Evolutionary conservation across 352 stramenopile species (phyloP), one percentile per base, ranked within the genome.

Genomic region (Phytophthora chlamydospora): DNA sequence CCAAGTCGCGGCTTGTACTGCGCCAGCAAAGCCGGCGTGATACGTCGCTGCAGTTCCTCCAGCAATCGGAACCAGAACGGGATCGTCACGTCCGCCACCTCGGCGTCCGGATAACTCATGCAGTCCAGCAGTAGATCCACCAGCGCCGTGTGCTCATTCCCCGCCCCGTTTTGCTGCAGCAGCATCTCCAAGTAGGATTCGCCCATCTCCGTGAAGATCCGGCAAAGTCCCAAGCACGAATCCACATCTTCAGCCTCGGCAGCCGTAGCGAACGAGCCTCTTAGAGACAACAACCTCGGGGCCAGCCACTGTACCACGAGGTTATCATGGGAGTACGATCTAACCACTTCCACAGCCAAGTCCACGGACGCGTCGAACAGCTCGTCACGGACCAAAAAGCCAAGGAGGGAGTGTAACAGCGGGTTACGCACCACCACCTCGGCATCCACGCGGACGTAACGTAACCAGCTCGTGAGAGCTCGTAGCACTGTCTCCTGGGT

Each of bases 131-230:
- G 68, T 35, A 95, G 67, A 43, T 96, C 82, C 6, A 96, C 84
- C 1, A 97, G 70, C 8, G 76, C 69, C 4, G 71, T 70, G 55
- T 95, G 79, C 16, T 80, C 72, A 19, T 83, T 78, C 2, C 77
- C 71, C 36, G 29, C 29, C 42, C 35, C 57, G 19, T 67, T 19
- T 24, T 67, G 43, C 40, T 62, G 59, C n/a, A 96, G 34, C 8
- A 97, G 65, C 46, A 96, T 45, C 32, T 86, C 66, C 44, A 97
- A 73, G 67, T 95, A 96, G 12, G 80, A 80, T 44, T 97, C 91
- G 9, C 79, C 85, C 71, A 96, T 92, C 58, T 97, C 91, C 0
- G 91, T 96, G 55, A 97, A 97, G 39, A 97, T 81, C 12, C 90
- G 78, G 55, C 87, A 95, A 5, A 97, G 72, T 0, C 85, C 87